A percentile compares a stretch with the other conserved stretches of the same genome.
Evolutionary conservation across 345 rosid genomes (phyloP).

Genomic region (Viola odorata): DNA sequence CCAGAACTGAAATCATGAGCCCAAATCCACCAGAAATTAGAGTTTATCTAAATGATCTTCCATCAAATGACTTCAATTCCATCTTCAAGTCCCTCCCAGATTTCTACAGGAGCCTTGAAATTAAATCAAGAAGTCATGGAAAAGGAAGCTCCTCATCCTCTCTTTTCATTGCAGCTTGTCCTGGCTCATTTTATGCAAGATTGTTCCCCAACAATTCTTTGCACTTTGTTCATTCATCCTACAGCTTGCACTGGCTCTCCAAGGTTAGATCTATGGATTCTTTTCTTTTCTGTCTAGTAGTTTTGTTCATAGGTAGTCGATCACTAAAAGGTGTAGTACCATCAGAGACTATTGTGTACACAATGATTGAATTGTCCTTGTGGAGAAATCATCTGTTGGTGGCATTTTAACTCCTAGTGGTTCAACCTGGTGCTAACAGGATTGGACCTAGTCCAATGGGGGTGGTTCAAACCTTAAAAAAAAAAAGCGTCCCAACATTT

Average conservation of each 20-base stretch:
- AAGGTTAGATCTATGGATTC: constrained; percentile 35
- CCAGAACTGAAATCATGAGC: constrained; percentile 17
- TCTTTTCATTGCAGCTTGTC: constrained; percentile 49
- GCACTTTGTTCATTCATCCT: constrained; percentile 68
- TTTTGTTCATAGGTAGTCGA: too few species aligned
- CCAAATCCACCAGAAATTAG: constrained; percentile 42
- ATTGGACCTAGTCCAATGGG: too few species aligned
- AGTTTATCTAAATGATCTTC: constrained; percentile 54
- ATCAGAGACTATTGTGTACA: too few species aligned
- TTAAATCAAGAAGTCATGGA: constrained; percentile 17
- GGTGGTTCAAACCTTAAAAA: neutral
- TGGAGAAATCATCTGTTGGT: too few species aligned
- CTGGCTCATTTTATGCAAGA: constrained; percentile 89
- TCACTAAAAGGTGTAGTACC: too few species aligned
- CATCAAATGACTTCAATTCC: constrained; percentile 60
- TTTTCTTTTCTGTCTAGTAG: neutral
- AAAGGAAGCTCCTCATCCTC: constrained; percentile 18
- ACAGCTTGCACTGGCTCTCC: constrained; percentile 91
- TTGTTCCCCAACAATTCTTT: constrained; percentile 57
- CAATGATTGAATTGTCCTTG: neutral
- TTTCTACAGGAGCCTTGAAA: constrained; percentile 30
- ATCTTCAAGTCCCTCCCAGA: constrained; percentile 51
- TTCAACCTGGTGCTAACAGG: too few species aligned
- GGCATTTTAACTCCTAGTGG: too few species aligned
- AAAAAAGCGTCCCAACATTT: neutral